phyloP scores from a whole-genome alignment of 257 asterid species.

The Nicotiana noctiflora region DNA sequence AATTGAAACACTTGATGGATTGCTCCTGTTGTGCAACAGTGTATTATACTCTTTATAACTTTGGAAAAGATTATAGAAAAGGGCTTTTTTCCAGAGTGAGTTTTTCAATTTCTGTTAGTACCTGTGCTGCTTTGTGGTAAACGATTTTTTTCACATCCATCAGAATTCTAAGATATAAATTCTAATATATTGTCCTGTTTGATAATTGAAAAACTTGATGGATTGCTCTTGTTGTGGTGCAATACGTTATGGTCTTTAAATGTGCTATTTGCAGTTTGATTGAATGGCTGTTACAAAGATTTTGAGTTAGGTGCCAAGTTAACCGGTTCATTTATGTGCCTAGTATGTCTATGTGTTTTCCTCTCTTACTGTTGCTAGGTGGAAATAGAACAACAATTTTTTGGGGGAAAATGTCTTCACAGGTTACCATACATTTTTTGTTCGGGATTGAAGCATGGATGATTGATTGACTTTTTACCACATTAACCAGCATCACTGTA shows the following conservation, averaged over 20 bases:
- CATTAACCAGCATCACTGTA: not conserved
- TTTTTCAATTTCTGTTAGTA: not conserved
- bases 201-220: not conserved
- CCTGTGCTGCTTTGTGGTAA: not conserved
- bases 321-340: not conserved
- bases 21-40: not conserved
- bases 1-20: not conserved
- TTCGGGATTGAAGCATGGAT: not conserved
- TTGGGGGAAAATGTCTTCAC: not conserved
- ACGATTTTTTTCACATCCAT: not conserved
- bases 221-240: not conserved
- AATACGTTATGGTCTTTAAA: not conserved
- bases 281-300: not conserved
- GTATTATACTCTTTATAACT: slow-evolving; percentile 12
- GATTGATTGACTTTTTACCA: not conserved
- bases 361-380: not conserved
- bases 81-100: slow-evolving; percentile 69
- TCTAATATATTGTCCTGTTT: not conserved
- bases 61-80: slow-evolving; percentile 56
- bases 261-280: not conserved
- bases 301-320: not conserved
- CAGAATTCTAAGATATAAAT: not conserved
- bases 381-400: not conserved
- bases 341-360: not conserved
- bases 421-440: not conserved